These are phyloP conservation scores for Vigna angularis DNA, from an alignment of 306 rosid genomes.

Conservation along the genomic window DNA sequence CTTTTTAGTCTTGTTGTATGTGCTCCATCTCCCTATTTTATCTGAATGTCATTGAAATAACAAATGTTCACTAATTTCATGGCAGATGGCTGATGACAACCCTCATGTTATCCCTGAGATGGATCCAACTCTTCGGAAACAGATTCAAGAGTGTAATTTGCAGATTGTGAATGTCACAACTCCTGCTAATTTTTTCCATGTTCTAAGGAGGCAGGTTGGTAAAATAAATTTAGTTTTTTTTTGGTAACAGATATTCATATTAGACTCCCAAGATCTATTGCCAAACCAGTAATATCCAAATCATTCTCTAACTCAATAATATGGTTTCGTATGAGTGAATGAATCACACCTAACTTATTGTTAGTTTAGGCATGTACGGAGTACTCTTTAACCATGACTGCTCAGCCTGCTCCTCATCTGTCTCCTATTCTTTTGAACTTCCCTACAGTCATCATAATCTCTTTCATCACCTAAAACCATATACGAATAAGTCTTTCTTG, in stretches of 20 bases:
- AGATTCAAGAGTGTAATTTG: conserved; percentile 99
- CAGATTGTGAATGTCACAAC: conserved; percentile 97
- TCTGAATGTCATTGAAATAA: conserved; percentile 33
- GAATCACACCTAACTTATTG: background rate
- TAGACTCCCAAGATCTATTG: background rate
- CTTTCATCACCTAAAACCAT: background rate
- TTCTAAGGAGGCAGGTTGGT: conserved; percentile 90
- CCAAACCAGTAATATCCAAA: background rate
- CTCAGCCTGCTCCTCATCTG: background rate
- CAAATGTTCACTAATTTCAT: conserved; percentile 39
- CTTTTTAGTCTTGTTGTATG: conserved; percentile 33
- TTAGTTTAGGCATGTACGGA: background rate
- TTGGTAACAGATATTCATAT: background rate
- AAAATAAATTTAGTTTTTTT: background rate
- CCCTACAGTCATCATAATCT: background rate
- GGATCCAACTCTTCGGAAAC: conserved; percentile 92
- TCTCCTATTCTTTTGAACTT: background rate
- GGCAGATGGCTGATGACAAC: conserved; percentile 98
- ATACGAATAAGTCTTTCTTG: background rate
- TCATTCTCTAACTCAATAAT: background rate
- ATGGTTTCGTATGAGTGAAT: background rate
- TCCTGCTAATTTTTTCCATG: conserved; percentile 98
- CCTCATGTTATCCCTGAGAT: conserved; percentile 94
- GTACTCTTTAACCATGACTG: background rate
- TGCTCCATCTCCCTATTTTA: background rate